phyloP scores from a whole-genome alignment of 2,329 filamentous ascomycete species.

The Pestalotiopsis sp. region DNA sequence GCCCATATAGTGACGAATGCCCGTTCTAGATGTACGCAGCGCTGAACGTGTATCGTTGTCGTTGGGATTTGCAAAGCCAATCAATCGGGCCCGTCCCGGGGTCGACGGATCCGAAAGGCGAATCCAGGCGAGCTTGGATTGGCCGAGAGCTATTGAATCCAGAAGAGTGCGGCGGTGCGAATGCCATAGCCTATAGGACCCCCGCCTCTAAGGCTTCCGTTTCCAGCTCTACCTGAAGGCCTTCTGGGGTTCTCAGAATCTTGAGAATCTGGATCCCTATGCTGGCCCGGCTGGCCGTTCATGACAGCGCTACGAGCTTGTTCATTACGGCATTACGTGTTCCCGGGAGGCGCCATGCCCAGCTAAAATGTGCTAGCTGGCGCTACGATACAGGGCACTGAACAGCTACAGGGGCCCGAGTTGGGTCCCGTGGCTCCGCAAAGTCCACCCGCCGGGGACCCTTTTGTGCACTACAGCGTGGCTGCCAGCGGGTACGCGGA shows the following conservation, averaged over 20 bases:
- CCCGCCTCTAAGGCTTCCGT: background rate
- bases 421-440: background rate
- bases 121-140: background rate
- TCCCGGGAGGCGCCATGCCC: too few relatives aligned
- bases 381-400: background rate
- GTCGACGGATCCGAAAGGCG: background rate
- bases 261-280: too few relatives aligned
- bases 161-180: background rate
- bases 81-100: background rate
- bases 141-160: background rate
- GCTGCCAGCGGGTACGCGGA: background rate
- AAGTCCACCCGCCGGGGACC: background rate
- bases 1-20: background rate
- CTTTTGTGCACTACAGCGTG: background rate
- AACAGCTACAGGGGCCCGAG: too few relatives aligned
- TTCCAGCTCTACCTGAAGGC: background rate
- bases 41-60: background rate
- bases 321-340: too few relatives aligned
- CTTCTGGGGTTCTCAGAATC: too few relatives aligned
- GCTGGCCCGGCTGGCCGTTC: too few relatives aligned
- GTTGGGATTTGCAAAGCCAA: background rate
- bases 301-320: too few relatives aligned
- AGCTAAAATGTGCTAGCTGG: background rate
- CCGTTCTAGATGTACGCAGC: background rate
- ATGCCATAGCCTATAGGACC: background rate